Conservation (phyloP, 2,329 filamentous ascomycete species). For the Fusarium subglutinans region DNA sequence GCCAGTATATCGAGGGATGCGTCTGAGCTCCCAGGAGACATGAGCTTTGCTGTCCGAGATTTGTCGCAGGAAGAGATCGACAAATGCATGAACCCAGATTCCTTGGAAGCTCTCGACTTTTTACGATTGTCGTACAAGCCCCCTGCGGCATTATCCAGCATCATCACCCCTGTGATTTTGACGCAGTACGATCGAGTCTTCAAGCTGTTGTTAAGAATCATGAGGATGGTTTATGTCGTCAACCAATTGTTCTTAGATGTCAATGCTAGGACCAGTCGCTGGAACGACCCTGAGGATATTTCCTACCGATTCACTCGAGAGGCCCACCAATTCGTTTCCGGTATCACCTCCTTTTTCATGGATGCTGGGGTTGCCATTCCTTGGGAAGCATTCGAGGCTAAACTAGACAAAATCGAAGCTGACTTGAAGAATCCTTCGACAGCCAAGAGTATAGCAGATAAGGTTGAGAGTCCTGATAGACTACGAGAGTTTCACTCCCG, state of each 20-base stretch:
- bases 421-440: slow-evolving; percentile 58
- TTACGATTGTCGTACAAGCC: slow-evolving; percentile 86
- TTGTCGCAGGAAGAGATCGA: slow-evolving; percentile 81
- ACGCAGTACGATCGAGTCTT: slow-evolving; percentile 89
- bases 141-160: slow-evolving; percentile 72
- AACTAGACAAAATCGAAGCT: slow-evolving; percentile 70
- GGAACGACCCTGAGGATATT: slow-evolving; percentile 49
- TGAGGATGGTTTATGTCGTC: slow-evolving; percentile 81
- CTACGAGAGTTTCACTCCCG: slow-evolving; percentile 76
- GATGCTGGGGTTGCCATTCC: slow-evolving; percentile 77
- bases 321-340: slow-evolving; percentile 80
- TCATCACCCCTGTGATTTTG: slow-evolving; percentile 77
- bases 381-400: slow-evolving; percentile 76
- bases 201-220: slow-evolving; percentile 77
- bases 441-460: slow-evolving; percentile 47
- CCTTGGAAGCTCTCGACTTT: slow-evolving; percentile 92
- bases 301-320: slow-evolving; percentile 74
- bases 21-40: slow-evolving; percentile 68
- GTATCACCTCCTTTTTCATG: slow-evolving; percentile 80
- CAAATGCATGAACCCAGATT: slow-evolving; percentile 82
- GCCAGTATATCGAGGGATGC: slow-evolving; percentile 44
- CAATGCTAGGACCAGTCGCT: slow-evolving; percentile 50
- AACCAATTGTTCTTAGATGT: slow-evolving; percentile 71
- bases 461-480: slow-evolving; percentile 66
- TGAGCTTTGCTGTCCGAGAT: slow-evolving; percentile 87